Evolutionary conservation across 2,329 filamentous ascomycete genomes (phyloP), one percentile per base, ranked within the genome.

Genomic region (Arthrobotrys sphaeroides): DNA sequence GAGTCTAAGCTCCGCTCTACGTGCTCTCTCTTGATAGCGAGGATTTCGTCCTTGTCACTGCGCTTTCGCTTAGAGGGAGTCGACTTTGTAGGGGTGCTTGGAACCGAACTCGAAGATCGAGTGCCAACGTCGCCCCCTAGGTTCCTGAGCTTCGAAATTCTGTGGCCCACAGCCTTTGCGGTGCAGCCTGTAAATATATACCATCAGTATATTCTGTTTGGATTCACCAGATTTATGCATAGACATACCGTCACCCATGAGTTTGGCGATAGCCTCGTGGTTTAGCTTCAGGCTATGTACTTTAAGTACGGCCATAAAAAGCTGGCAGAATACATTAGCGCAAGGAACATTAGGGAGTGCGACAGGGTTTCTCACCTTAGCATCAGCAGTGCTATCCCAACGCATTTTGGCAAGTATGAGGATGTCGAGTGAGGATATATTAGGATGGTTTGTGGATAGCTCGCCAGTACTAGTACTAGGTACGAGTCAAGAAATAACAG

Each of bases 351-450:
- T 20, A 59, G 9, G 12, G 31, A n/a, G 24, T 20, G 22, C n/a
- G n/a, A 20, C n/a, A 9, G 13, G 38, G 12, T 24, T 13, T 18
- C 16, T 24, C 69, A 79, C 79, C 77, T 77, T 77, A n/a, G 79
- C 79, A 73, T 80, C 79, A 26, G 79, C 79, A 47, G 78, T 77
- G 31, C 77, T 78, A 66, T 80, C 79, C 79, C 79, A 80, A 51
- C 79, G 79, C 79, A 80, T 80, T 57, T 77, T 78, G 61, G 20
- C 10, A 28, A 31, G 57, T 36, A 49, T 38, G 68, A 45, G 33
- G 59, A 51, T 22, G 20, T 10, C 10, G 40, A 51, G 5, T 40
- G 12, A 20, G 10, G 4, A n/a, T n/a, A n/a, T 49, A 28, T 49
- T 6, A 1, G 24, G 22, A 33, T n/a, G n/a, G n/a, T n/a, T n/a